Percentiles rank a stretch among this genome's conserved stretches.
Evolutionary conservation across 345 rosid species (phyloP).

Genomic region (Citropsis articulata): DNA sequence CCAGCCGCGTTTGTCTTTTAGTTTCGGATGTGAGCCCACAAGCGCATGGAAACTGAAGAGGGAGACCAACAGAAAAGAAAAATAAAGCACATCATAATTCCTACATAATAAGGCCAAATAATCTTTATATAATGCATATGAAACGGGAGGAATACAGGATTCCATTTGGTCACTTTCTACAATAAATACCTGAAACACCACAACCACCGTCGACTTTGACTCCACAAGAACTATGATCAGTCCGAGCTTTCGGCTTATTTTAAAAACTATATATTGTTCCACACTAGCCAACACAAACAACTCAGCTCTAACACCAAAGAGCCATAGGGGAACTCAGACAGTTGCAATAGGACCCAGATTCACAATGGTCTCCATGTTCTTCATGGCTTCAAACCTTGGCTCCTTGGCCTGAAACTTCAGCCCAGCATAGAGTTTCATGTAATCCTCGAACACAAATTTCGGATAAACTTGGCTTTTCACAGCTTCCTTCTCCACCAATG

Average conservation of each 20-base stretch:
- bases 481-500: constrained; percentile 45
- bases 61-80: background rate
- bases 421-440: constrained; percentile 78
- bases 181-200: background rate
- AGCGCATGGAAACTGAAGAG: background rate
- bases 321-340: constrained; percentile 21
- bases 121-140: background rate
- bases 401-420: constrained; percentile 87
- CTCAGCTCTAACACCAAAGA: background rate
- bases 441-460: constrained; percentile 79
- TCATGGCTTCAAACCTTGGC: constrained; percentile 84
- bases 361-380: constrained; percentile 33
- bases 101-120: background rate
- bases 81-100: too few species aligned
- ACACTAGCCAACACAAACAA: background rate
- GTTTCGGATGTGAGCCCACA: background rate
- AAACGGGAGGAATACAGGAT: background rate
- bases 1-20: background rate
- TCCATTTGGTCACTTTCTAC: constrained; percentile 13
- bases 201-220: background rate
- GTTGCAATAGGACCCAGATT: constrained; percentile 35
- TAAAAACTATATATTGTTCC: background rate
- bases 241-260: constrained; percentile 9
- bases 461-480: constrained; percentile 47
- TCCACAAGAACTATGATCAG: background rate